Conservation (phyloP, 164 flowering plant genomes). For the Macadamia tetraphylla region DNA sequence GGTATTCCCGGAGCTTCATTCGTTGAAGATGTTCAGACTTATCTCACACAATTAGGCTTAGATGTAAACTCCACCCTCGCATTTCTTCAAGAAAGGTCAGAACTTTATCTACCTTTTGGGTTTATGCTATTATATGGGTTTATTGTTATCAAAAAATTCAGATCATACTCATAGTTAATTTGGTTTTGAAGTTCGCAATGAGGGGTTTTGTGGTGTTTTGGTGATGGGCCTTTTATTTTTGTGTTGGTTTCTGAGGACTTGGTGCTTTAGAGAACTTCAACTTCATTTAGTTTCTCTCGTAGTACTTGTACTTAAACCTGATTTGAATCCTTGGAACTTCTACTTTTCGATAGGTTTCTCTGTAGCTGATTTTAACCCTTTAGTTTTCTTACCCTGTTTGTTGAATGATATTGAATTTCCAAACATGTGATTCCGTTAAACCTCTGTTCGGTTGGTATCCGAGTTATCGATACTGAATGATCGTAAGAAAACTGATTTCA, state of each 20-base stretch:
- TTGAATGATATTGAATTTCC: neutral
- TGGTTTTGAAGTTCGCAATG: neutral
- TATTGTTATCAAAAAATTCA: neutral
- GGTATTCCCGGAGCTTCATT: conserved; percentile 92
- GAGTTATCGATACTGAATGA: no score
- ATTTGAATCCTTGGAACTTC: neutral
- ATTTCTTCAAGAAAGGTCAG: conserved; percentile 82
- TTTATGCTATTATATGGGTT: neutral
- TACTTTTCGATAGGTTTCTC: neutral
- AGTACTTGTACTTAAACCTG: neutral
- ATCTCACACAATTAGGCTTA: conserved; percentile 60
- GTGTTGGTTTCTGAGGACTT: neutral
- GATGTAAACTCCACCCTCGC: conserved; percentile 81
- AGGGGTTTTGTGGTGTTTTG: neutral
- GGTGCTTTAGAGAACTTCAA: neutral
- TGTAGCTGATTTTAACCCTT: neutral
- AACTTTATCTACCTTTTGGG: conserved; percentile 1
- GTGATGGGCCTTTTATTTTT: neutral
- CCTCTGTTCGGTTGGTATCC: no score
- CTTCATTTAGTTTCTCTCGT: no score
- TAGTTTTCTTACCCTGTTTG: neutral
- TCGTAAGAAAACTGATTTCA: no score
- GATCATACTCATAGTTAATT: neutral
- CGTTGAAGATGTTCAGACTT: conserved; percentile 76
- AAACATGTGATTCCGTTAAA: neutral